These are phyloP conservation scores for Marasmius tenuissimus DNA, from an alignment of 1,284 basidiomycete genomes.

Conservation along the genomic window DNA sequence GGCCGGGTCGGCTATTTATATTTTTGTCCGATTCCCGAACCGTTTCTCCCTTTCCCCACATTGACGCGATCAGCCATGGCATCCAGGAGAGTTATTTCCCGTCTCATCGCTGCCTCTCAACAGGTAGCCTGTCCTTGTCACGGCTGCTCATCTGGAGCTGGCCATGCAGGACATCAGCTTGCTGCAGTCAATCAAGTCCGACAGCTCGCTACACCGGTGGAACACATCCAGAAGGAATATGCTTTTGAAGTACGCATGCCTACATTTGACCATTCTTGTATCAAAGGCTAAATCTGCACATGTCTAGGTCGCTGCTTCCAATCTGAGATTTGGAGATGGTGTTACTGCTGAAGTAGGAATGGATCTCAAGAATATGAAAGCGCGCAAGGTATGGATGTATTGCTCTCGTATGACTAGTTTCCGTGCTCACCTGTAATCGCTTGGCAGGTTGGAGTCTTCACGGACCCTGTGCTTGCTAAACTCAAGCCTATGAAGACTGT, in stretches of 20 bases:
- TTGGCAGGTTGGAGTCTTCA: slow-evolving; percentile 87
- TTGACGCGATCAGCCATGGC: slow-evolving; percentile 40
- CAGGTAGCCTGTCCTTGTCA: slow-evolving; percentile 78
- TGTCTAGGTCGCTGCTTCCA: slow-evolving; percentile 83
- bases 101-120: slow-evolving; percentile 72
- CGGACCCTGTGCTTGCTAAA: slow-evolving; percentile 84
- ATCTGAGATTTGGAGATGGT: slow-evolving; percentile 86
- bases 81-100: slow-evolving; percentile 59
- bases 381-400: slow-evolving; percentile 60
- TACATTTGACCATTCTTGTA: background rate
- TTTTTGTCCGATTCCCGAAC: background rate
- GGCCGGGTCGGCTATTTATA: background rate
- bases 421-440: slow-evolving; percentile 17
- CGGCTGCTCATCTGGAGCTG: slow-evolving; percentile 48
- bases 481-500: slow-evolving; percentile 84
- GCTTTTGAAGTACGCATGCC: slow-evolving; percentile 81
- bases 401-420: slow-evolving; percentile 2
- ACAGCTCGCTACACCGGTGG: slow-evolving; percentile 83
- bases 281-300: slow-evolving; percentile 9
- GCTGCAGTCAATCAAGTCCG: slow-evolving; percentile 62
- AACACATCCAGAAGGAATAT: slow-evolving; percentile 83
- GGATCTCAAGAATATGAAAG: slow-evolving; percentile 91
- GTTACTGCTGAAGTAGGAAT: slow-evolving; percentile 92
- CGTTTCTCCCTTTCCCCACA: slow-evolving; percentile 4
- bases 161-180: slow-evolving; percentile 39